Percentiles rank a stretch among this genome's conserved stretches.
Conservation (phyloP, 768 basidiomycete species). For the Termitomyces sp. region DNA sequence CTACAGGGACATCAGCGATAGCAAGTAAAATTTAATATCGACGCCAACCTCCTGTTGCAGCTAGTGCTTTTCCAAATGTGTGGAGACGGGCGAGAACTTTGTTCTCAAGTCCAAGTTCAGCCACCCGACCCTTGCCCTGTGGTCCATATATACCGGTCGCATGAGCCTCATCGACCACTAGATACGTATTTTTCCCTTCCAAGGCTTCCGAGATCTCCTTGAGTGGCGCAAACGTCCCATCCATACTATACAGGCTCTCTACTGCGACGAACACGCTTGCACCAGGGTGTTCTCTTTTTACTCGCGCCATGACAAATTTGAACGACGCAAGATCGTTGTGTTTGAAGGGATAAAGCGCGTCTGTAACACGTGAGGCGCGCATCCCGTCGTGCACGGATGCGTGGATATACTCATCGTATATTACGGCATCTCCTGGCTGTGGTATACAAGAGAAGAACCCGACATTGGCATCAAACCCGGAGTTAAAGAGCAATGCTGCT, state of each 20-base stretch:
- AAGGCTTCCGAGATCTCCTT: constrained; percentile 57
- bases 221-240: constrained; percentile 86
- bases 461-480: constrained; percentile 90
- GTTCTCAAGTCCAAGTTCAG: constrained; percentile 62
- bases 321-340: constrained; percentile 70
- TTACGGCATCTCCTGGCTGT: constrained; percentile 68
- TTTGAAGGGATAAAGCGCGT: constrained; percentile 46
- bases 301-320: constrained; percentile 34
- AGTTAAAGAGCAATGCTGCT: constrained; percentile 83
- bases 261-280: constrained; percentile 76
- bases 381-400: constrained; percentile 91
- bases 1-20: constrained; percentile 27
- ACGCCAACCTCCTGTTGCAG: constrained; percentile 76
- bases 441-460: constrained; percentile 83
- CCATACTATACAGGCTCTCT: constrained; percentile 94
- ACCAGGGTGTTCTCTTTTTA: constrained; percentile 33
- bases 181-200: constrained; percentile 61
- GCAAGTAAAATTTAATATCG: not conserved
- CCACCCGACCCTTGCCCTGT: constrained; percentile 71
- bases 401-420: constrained; percentile 87
- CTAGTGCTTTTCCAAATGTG: constrained; percentile 93
- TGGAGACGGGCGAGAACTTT: constrained; percentile 76
- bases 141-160: constrained; percentile 88
- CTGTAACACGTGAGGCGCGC: constrained; percentile 52
- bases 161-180: constrained; percentile 93